Evolutionary conservation across 208 protist species (phyloP).

Genomic region (Angomonas ambiguus): DNA sequence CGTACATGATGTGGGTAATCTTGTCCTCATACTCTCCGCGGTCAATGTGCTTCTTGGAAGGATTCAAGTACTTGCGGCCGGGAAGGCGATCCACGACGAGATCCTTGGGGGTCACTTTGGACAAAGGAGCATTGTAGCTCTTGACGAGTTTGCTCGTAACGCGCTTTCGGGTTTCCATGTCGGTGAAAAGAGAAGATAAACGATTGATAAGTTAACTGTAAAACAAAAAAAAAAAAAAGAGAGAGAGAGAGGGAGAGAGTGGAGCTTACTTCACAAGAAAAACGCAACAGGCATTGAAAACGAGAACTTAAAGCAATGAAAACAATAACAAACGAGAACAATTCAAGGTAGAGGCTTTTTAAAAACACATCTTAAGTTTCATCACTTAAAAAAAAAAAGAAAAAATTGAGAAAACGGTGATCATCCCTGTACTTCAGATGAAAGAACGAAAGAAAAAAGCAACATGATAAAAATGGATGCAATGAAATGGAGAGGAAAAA

Average conservation of each 20-base stretch:
- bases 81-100: constrained; percentile 75
- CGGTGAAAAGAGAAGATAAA: constrained; percentile 9
- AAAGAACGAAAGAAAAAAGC: constrained; percentile 2
- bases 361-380: background rate
- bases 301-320: background rate
- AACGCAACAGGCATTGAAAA: background rate
- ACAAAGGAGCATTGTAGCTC: constrained; percentile 43
- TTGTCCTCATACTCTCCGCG: constrained; percentile 69
- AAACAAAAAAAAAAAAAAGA: constrained; percentile 17
- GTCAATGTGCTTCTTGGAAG: constrained; percentile 74
- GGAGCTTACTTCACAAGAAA: background rate
- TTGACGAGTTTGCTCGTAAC: constrained; percentile 32
- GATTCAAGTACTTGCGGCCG: constrained; percentile 67
- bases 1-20: constrained; percentile 87
- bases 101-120: constrained; percentile 58
- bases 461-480: background rate
- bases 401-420: background rate
- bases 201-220: background rate
- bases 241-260: constrained; percentile 1
- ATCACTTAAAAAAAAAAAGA: constrained; percentile 9
- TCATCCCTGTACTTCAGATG: constrained; percentile 7
- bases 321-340: constrained; percentile 9
- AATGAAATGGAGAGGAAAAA: background rate
- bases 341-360: background rate
- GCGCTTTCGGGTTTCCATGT: background rate